A percentile compares a stretch with the other conserved stretches of the same genome.
phyloP scores from a whole-genome alignment of 2,329 filamentous ascomycete genomes.

The Colletotrichum liaoningense region DNA sequence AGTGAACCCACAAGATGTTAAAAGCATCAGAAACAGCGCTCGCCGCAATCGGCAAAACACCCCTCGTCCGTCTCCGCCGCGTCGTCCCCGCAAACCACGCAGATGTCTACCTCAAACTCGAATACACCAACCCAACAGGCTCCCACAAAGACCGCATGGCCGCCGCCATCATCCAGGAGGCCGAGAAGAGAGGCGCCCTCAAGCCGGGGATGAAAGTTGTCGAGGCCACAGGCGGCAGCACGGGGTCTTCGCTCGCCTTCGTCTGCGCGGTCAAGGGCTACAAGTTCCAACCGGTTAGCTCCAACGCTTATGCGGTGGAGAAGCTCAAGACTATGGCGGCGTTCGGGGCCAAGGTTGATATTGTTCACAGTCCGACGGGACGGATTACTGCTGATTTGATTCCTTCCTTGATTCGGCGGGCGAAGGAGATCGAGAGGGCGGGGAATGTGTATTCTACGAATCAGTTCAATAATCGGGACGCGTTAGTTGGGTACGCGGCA shows the following conservation, averaged over 20 bases:
- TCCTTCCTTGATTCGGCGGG: background rate
- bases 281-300: constrained; percentile 27
- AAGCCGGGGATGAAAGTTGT: constrained; percentile 17
- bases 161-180: constrained; percentile 25
- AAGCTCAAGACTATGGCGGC: constrained; percentile 33
- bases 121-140: constrained; percentile 34
- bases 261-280: constrained; percentile 41
- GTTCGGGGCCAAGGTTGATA: constrained; percentile 30
- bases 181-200: constrained; percentile 17
- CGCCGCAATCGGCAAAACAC: constrained; percentile 30
- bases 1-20: background rate
- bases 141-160: constrained; percentile 36
- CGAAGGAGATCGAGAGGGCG: background rate
- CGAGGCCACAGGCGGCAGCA: constrained; percentile 34
- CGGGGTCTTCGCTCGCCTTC: constrained; percentile 30
- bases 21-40: background rate
- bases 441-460: constrained; percentile 17
- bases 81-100: constrained; percentile 21
- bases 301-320: constrained; percentile 23
- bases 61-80: constrained; percentile 15
- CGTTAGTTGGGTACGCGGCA: constrained; percentile 23
- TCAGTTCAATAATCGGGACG: constrained; percentile 31
- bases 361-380: constrained; percentile 21
- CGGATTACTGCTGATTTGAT: constrained; percentile 27
- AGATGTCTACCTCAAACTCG: constrained; percentile 26